These are phyloP conservation scores for Hirschioporus abietinus DNA, from an alignment of 768 basidiomycete species.

Conservation along the genomic window DNA sequence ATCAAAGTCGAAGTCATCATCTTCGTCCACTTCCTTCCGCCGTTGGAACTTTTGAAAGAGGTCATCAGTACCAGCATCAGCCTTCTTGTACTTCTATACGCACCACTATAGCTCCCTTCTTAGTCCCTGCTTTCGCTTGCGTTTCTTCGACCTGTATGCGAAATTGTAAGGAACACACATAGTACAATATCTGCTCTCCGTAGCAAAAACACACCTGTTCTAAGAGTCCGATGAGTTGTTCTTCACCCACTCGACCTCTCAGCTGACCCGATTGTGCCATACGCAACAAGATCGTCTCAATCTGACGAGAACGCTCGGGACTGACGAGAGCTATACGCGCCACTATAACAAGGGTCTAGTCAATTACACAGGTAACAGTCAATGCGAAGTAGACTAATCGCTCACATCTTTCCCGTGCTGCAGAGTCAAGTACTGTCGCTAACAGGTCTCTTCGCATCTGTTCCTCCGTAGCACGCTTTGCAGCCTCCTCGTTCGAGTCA, in stretches of 20 bases:
- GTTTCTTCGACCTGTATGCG: slow-evolving; percentile 39
- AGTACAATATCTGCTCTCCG: too few relatives aligned
- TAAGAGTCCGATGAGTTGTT: slow-evolving; percentile 77
- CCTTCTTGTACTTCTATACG: slow-evolving; percentile 11
- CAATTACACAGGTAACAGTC: slow-evolving; percentile 4
- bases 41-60: slow-evolving; percentile 24
- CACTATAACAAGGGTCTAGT: slow-evolving; percentile 39
- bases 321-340: slow-evolving; percentile 85
- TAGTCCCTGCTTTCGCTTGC: slow-evolving; percentile 26
- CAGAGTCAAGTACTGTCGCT: slow-evolving; percentile 68
- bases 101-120: slow-evolving; percentile 38
- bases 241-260: slow-evolving; percentile 68
- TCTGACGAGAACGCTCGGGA: slow-evolving; percentile 72
- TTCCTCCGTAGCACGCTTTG: slow-evolving; percentile 60
- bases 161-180: neutral
- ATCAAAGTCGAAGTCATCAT: slow-evolving; percentile 59
- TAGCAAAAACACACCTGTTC: slow-evolving; percentile 61
- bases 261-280: slow-evolving; percentile 86
- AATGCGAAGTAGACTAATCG: slow-evolving; percentile 17
- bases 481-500: slow-evolving; percentile 29
- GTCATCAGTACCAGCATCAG: neutral
- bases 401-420: slow-evolving; percentile 75
- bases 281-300: slow-evolving; percentile 70
- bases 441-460: slow-evolving; percentile 73
- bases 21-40: slow-evolving; percentile 30